These are phyloP conservation scores for Aspergillus ochraceoroseus DNA, from an alignment of 2,329 filamentous ascomycete genomes.

Conservation along the genomic window DNA sequence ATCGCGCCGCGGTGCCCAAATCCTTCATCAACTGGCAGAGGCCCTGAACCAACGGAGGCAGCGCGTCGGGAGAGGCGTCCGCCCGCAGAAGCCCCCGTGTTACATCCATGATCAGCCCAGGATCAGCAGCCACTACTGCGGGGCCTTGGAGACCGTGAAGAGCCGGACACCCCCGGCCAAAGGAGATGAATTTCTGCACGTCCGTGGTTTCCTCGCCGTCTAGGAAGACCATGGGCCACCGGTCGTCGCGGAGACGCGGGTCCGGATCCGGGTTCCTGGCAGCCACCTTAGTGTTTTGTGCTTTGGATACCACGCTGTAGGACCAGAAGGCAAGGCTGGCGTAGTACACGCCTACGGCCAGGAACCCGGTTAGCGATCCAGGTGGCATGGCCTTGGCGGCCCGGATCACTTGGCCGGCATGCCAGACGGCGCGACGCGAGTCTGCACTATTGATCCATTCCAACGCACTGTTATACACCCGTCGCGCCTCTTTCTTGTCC, in stretches of 20 bases:
- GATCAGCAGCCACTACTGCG: slow-evolving; percentile 50
- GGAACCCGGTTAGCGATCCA: slow-evolving; percentile 59
- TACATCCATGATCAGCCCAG: slow-evolving; percentile 55
- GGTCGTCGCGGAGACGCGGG: slow-evolving; percentile 9
- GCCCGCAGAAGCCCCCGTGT: slow-evolving; percentile 53
- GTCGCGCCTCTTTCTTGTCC: slow-evolving; percentile 38
- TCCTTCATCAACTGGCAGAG: slow-evolving; percentile 55
- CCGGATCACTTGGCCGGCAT: slow-evolving; percentile 62
- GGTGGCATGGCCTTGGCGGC: slow-evolving; percentile 54
- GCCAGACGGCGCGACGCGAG: slow-evolving; percentile 52
- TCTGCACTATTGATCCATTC: slow-evolving; percentile 38
- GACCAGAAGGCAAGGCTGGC: slow-evolving; percentile 65
- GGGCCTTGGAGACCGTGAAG: slow-evolving; percentile 41
- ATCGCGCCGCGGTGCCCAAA: slow-evolving; percentile 22
- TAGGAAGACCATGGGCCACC: slow-evolving; percentile 46
- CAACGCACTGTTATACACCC: slow-evolving; percentile 32
- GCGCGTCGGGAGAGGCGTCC: slow-evolving; percentile 51
- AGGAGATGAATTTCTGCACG: slow-evolving; percentile 54
- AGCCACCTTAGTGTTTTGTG: slow-evolving; percentile 23
- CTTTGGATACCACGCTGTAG: slow-evolving; percentile 57
- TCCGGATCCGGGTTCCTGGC: not conserved
- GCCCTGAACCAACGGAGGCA: slow-evolving; percentile 61
- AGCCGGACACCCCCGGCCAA: slow-evolving; percentile 53
- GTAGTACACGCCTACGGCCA: slow-evolving; percentile 65
- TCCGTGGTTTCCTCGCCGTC: slow-evolving; percentile 53